A percentile compares a stretch with the other conserved stretches of the same genome.
These are phyloP conservation scores for Rubus parviflorus DNA, from an alignment of 306 rosid species.

Conservation along the genomic window DNA sequence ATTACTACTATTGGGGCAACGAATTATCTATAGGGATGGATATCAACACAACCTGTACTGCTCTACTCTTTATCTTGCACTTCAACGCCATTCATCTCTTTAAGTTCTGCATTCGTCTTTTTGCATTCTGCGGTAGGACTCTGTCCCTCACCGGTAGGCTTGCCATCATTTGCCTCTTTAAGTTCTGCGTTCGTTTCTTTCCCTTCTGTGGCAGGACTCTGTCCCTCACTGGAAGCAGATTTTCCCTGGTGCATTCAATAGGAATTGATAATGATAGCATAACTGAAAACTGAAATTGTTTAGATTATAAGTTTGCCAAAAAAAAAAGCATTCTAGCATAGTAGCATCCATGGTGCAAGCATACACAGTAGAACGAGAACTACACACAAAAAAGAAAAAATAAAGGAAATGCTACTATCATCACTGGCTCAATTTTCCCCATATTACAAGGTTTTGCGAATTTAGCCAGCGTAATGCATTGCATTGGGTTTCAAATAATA, in stretches of 20 bases:
- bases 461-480: neutral
- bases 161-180: constrained; percentile 45
- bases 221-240: constrained; percentile 46
- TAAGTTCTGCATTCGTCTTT: constrained; percentile 49
- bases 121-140: constrained; percentile 34
- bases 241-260: constrained; percentile 59
- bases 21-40: constrained; percentile 12
- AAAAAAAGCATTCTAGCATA: neutral
- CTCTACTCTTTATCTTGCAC: constrained; percentile 50
- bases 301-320: neutral
- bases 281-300: too few relatives aligned
- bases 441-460: neutral
- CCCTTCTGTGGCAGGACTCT: constrained; percentile 27
- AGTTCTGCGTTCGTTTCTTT: constrained; percentile 17
- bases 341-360: neutral
- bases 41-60: constrained; percentile 22
- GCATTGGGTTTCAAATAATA: neutral
- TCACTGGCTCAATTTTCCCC: neutral
- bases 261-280: constrained; percentile 17
- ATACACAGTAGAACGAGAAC: neutral
- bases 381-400: neutral
- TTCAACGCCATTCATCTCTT: constrained; percentile 53
- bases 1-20: constrained; percentile 5
- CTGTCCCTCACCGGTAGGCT: constrained; percentile 42
- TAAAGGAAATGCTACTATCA: neutral